Evolutionary conservation across 768 basidiomycete genomes (phyloP).

Genomic region (Tricholoma hemisulphureum): DNA sequence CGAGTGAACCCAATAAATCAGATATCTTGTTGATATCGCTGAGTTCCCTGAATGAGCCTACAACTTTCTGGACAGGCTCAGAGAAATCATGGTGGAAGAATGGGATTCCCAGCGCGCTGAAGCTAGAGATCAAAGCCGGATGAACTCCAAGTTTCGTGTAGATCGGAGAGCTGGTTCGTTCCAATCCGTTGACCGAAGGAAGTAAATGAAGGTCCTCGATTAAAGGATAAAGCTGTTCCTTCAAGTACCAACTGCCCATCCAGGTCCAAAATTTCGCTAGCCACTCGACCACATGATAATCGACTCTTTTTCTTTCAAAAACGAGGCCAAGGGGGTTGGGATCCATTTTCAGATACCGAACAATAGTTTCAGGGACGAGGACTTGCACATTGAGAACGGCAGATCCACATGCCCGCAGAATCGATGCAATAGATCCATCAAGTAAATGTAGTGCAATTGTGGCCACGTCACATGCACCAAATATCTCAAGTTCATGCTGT

Average conservation of each 20-base stretch:
- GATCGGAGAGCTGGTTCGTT: constrained; percentile 20
- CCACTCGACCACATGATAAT: constrained; percentile 28
- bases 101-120: constrained; percentile 30
- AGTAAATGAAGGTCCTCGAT: constrained; percentile 29
- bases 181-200: constrained; percentile 32
- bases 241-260: constrained; percentile 27
- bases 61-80: constrained; percentile 15
- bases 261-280: constrained; percentile 45
- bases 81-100: constrained; percentile 32
- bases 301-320: constrained; percentile 15
- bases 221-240: constrained; percentile 19
- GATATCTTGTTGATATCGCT: constrained; percentile 26
- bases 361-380: constrained; percentile 25
- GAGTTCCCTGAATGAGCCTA: constrained; percentile 17
- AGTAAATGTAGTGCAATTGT: constrained; percentile 32
- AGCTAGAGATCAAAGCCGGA: constrained; percentile 14
- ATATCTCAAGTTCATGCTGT: constrained; percentile 26
- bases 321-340: constrained; percentile 24
- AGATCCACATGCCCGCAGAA: constrained; percentile 23
- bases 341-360: constrained; percentile 28
- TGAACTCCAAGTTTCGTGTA: constrained; percentile 28
- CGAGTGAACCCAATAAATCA: constrained; percentile 30
- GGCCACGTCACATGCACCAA: constrained; percentile 27
- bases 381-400: constrained; percentile 30
- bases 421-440: constrained; percentile 18